Evolutionary conservation across 495 filamentous ascomycete species (phyloP), one percentile per base, ranked within the genome.

Genomic region (Penicillium ucsense): DNA sequence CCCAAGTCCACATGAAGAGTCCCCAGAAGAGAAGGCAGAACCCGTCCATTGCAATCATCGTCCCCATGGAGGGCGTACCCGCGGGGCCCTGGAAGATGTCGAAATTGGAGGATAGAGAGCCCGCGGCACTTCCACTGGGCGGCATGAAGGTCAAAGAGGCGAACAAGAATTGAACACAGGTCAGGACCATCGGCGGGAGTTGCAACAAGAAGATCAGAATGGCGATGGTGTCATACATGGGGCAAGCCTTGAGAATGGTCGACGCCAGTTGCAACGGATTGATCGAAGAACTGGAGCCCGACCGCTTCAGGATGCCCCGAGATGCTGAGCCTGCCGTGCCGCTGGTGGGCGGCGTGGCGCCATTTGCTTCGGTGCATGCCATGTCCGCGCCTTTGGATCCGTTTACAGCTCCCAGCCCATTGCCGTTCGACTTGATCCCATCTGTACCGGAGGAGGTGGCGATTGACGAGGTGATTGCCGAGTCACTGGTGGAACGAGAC

Each of bases 151-250:
- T 97, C 54, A 97, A 75, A 43, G 86, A 77, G 41, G 94, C 89
- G 72, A 95, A 99, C 51, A 97, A 77, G 59, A 89, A 83, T 61
- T 99, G 94, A 61, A 95, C 86, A 61, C 88, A 72, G 45, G 89
- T 89, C 49, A 97, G 76, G 46, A 94, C 80, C 55, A 89, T 87
- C 28, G 91, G 87, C 29, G 94, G 90, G n/a, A 95, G 80, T 64
- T 95, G 92, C 59, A 99, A 82, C 47, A 99, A 80, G 62, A 99
- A 85, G 65, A 99, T 96, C 62, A 99, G 77, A 62, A 99, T 95
- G 59, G 92, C 90, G 67, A 99, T 87, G 47, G 92, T 95, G 72
- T 99, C 92, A 65, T 86, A 83, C 53, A 95, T 81, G 28, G 92
- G 92, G 58, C 89, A 95, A 29, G 88, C 89, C 52, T 79, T 78